phyloP scores from a whole-genome alignment of 1,284 basidiomycete genomes.

The Marasmius sp. region DNA sequence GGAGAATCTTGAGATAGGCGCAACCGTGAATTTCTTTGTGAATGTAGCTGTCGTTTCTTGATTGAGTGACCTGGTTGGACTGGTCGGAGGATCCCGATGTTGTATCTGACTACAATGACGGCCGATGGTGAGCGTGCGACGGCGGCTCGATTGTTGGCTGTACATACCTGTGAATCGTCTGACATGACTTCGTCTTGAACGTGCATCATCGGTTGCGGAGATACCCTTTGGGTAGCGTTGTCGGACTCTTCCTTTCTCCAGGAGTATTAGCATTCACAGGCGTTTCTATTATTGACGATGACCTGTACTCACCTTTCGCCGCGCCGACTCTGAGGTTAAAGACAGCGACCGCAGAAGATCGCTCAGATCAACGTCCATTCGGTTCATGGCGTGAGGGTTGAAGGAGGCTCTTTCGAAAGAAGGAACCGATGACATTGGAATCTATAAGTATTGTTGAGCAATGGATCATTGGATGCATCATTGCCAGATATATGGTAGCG shows the following conservation, averaged over 20 bases:
- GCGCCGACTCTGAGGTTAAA: slow-evolving; percentile 31
- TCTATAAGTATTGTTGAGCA: background rate
- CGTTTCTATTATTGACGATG: slow-evolving; percentile 23
- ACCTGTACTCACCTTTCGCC: slow-evolving; percentile 27
- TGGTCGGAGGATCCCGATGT: slow-evolving; percentile 40
- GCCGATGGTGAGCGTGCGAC: too few relatives aligned
- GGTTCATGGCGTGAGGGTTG: background rate
- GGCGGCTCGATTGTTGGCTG: too few relatives aligned
- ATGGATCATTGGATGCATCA: background rate
- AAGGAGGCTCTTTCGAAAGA: background rate
- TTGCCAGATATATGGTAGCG: background rate
- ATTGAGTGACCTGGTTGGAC: slow-evolving; percentile 42
- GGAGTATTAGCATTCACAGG: slow-evolving; percentile 3
- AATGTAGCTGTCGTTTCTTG: slow-evolving; percentile 30
- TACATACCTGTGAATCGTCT: slow-evolving; percentile 39
- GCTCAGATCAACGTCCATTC: slow-evolving; percentile 45
- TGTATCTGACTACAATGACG: slow-evolving; percentile 37
- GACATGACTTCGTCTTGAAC: slow-evolving; percentile 32
- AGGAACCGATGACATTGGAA: background rate
- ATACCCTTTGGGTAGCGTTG: slow-evolving; percentile 16
- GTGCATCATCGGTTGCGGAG: slow-evolving; percentile 12
- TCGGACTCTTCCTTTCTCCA: slow-evolving; percentile 41
- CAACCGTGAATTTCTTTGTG: slow-evolving; percentile 39
- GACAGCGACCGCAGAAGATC: slow-evolving; percentile 48
- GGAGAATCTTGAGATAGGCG: slow-evolving; percentile 63